phyloP scores from a whole-genome alignment of 495 filamentous ascomycete genomes.

The Tuber umbilicatum region DNA sequence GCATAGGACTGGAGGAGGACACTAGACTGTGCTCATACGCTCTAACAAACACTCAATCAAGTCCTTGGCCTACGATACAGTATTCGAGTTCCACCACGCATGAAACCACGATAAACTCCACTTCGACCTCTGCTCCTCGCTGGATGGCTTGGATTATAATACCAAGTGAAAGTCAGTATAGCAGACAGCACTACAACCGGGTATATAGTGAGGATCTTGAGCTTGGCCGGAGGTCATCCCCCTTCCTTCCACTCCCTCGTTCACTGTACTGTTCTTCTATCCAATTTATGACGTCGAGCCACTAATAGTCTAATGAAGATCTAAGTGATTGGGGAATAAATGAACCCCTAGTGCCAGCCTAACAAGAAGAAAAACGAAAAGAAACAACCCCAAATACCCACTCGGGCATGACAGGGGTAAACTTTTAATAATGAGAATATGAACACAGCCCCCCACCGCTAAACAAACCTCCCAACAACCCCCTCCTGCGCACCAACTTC shows the following conservation, averaged over 20 bases:
- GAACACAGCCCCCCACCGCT: background rate
- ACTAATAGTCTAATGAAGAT: background rate
- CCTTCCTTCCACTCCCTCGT: background rate
- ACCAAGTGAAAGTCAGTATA: too few relatives aligned
- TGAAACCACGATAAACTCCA: too few relatives aligned
- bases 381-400: background rate
- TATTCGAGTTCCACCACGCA: too few relatives aligned
- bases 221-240: background rate
- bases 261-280: background rate
- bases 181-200: too few relatives aligned
- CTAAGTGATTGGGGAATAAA: background rate
- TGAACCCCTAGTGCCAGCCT: background rate
- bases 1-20: too few relatives aligned
- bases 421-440: background rate
- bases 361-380: background rate
- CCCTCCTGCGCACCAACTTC: background rate
- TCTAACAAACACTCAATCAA: too few relatives aligned
- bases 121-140: too few relatives aligned
- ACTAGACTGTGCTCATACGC: too few relatives aligned
- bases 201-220: background rate
- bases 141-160: too few relatives aligned
- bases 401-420: background rate
- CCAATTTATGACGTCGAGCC: background rate
- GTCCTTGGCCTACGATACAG: too few relatives aligned
- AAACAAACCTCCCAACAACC: background rate